A percentile compares a stretch with the other conserved stretches of the same genome.
These are phyloP conservation scores for Byssochlamys sp. DNA, from an alignment of 2,329 filamentous ascomycete species.

Conservation along the genomic window DNA sequence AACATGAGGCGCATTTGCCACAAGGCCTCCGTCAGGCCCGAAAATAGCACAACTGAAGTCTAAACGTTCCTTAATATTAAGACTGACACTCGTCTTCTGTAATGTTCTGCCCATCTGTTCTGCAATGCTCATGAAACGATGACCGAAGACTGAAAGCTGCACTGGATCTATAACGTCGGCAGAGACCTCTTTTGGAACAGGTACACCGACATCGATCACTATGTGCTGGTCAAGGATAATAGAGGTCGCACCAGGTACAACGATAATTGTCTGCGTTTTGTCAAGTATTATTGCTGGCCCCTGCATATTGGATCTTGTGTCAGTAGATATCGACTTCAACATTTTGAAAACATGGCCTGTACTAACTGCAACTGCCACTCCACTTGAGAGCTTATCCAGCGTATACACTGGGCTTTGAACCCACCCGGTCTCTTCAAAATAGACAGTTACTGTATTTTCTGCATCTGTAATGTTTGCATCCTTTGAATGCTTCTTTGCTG, in stretches of 20 bases:
- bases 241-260: conserved; percentile 29
- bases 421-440: conserved; percentile 10
- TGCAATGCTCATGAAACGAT: conserved; percentile 46
- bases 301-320: neutral
- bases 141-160: conserved; percentile 39
- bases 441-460: conserved; percentile 2
- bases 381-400: conserved; percentile 6
- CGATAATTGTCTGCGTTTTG: conserved; percentile 38
- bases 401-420: conserved; percentile 8
- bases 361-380: neutral
- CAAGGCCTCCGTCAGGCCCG: conserved; percentile 60
- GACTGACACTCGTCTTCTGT: conserved; percentile 40
- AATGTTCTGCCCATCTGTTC: conserved; percentile 45
- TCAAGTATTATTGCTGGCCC: conserved; percentile 24
- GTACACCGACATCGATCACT: conserved; percentile 24
- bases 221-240: conserved; percentile 30
- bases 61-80: conserved; percentile 70
- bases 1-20: conserved; percentile 59
- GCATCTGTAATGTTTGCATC: neutral
- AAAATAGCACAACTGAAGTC: conserved; percentile 76
- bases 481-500: neutral
- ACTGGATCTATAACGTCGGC: conserved; percentile 32
- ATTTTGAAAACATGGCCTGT: neutral
- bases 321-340: neutral
- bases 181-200: neutral